These are phyloP conservation scores for Candida buenavistaensis DNA, from an alignment of 1,139 yeast genomes.

Conservation along the genomic window DNA sequence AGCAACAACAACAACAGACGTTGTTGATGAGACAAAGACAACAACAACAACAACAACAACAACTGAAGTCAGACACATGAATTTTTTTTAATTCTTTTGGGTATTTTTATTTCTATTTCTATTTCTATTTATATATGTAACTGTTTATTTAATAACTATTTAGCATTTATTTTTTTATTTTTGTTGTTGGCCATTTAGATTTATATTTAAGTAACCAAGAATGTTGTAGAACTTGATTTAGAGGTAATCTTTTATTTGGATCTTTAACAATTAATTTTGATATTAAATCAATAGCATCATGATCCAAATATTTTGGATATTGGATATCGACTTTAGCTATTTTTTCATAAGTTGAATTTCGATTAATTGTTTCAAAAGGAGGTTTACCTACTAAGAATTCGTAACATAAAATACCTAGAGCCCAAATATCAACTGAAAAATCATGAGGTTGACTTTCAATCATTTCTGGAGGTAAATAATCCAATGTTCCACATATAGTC, in stretches of 20 bases:
- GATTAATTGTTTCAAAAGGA: slow-evolving; percentile 82
- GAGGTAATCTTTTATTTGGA: slow-evolving; percentile 63
- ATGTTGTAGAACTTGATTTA: slow-evolving; percentile 65
- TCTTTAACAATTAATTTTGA: slow-evolving; percentile 57
- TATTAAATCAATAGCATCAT: slow-evolving; percentile 80
- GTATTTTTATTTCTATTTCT: slow-evolving; percentile 2
- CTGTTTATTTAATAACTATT: background rate
- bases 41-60: slow-evolving; percentile 32
- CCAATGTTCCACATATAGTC: slow-evolving; percentile 94
- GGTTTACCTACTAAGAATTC: slow-evolving; percentile 89
- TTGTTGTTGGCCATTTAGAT: slow-evolving; percentile 38
- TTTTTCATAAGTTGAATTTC: slow-evolving; percentile 73
- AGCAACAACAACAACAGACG: slow-evolving; percentile 19
- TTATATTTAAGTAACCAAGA: slow-evolving; percentile 80
- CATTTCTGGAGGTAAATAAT: slow-evolving; percentile 95
- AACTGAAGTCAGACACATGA: too few relatives aligned
- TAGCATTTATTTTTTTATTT: slow-evolving; percentile 1
- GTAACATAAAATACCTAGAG: slow-evolving; percentile 82
- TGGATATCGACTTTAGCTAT: slow-evolving; percentile 75
- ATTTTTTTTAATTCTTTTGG: too few relatives aligned
- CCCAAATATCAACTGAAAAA: slow-evolving; percentile 85
- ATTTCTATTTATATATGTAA: background rate
- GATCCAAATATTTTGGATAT: slow-evolving; percentile 68
- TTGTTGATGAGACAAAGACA: slow-evolving; percentile 33
- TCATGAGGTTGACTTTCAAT: slow-evolving; percentile 83